Base-by-base conservation (phyloP, 2,329 filamentous ascomycete genomes). In the Remersonia thermophila region DNA sequence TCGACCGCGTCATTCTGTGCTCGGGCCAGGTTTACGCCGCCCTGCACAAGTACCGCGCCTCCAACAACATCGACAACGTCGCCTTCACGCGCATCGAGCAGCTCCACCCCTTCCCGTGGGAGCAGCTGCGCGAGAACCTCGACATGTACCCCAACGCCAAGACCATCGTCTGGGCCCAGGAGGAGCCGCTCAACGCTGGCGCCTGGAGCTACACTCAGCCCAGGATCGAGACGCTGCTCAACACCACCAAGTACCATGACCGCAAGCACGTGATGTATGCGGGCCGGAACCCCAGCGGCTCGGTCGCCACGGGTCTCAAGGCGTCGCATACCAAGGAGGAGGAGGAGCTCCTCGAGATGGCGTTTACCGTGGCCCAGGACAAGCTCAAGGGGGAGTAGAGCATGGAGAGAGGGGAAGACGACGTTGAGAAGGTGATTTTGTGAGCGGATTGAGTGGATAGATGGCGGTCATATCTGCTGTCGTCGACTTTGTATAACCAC, bases 21-120 rank as follows among this genome's bases (percentile, higher is more conserved):
- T 77, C 82, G 41, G 91, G 91, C 49, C 91, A 98, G 66, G 89
- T 96, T 40, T 98, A 87, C 62, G 78, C 81, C 34, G 80, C 86
- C 16, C 76, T 98, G 30, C 69, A 81, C 65, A 96, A 96, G 69
- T 77, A 95, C 72, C 86, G 91, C 51, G 76, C 82, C 51, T 73
- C 85, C 45, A 81, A 93, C 58, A 79, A 82, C 47, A 74, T 94
- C 57, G 85, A 86, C 61, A 80, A 95, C 57, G 83, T 89, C 14
- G 91, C 89, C 54, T 80, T 98, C 58, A 95, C 87, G 15, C 86
- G 91, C 56, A 77, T 98, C 49, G 91, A 98, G 68, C 91, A 98
- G 66, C 75, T 98, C 42, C 87, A 98, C 67, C 91, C 91, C 54
- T 98, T 98, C 83, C 91, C 91, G 35, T 98, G 91, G 89, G 79